Evolutionary conservation across 768 basidiomycete species (phyloP).

Genomic region (Kwoniella dejecticola): DNA sequence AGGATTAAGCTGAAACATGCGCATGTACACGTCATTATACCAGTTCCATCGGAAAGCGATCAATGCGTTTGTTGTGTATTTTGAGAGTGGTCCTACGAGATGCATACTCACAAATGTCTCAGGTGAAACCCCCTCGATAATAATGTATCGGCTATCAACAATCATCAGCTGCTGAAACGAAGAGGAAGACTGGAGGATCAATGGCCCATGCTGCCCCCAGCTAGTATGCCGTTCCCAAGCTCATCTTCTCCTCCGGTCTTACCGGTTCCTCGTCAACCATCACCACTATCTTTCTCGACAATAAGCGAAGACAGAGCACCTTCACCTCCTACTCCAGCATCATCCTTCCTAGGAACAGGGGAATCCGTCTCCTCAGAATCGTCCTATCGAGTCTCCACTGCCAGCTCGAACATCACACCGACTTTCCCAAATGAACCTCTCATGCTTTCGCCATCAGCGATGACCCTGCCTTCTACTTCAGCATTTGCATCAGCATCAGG

Average conservation of each 20-base stretch:
- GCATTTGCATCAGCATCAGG: neutral
- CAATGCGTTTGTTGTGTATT: conserved; percentile 1
- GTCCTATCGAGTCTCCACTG: conserved; percentile 2
- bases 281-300: conserved; percentile 33
- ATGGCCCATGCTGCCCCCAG: neutral
- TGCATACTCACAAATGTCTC: too few species aligned
- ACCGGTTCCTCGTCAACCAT: conserved; percentile 38
- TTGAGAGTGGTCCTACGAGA: too few species aligned
- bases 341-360: conserved; percentile 5
- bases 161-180: neutral
- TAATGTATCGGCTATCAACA: too few species aligned
- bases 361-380: conserved; percentile 11
- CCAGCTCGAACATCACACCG: neutral
- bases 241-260: conserved; percentile 25
- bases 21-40: too few species aligned
- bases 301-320: conserved; percentile 13
- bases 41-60: too few species aligned
- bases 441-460: neutral
- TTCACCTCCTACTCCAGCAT: conserved; percentile 18
- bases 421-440: conserved; percentile 8
- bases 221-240: neutral
- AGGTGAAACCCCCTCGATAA: too few species aligned
- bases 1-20: too few species aligned
- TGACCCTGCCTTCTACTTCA: neutral
- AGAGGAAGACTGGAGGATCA: neutral